phyloP scores from a whole-genome alignment of 2,329 filamentous ascomycete genomes.

The Pestalotiopsis sp. region DNA sequence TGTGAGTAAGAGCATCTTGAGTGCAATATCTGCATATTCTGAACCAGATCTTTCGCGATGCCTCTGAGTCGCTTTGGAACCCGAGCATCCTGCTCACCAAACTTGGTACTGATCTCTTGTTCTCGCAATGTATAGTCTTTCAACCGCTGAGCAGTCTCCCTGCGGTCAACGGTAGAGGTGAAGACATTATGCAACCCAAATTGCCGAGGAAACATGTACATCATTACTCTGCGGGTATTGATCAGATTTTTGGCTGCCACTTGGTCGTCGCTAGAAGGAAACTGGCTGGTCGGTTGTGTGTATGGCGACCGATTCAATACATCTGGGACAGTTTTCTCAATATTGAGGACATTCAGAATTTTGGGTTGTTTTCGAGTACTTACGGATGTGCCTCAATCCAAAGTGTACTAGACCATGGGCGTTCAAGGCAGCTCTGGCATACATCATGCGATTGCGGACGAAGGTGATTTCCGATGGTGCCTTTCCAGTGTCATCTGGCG shows the following conservation, averaged over 20 bases:
- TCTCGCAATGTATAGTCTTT: conserved; percentile 88
- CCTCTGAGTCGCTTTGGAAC: conserved; percentile 73
- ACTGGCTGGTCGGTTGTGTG: conserved; percentile 11
- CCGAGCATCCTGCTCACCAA: conserved; percentile 28
- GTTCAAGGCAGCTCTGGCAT: conserved; percentile 74
- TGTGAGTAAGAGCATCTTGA: conserved; percentile 76
- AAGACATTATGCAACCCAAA: conserved; percentile 95
- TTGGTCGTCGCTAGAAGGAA: background rate
- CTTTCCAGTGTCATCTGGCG: conserved; percentile 19
- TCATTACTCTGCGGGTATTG: conserved; percentile 74
- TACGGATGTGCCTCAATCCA: conserved; percentile 82
- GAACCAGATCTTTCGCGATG: conserved; percentile 57
- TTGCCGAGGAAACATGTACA: conserved; percentile 91
- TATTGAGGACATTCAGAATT: background rate
- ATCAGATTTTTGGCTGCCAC: conserved; percentile 36
- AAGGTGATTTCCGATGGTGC: conserved; percentile 67
- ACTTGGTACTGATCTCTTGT: conserved; percentile 66
- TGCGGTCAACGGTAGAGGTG: conserved; percentile 65
- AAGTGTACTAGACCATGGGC: conserved; percentile 67
- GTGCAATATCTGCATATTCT: conserved; percentile 71
- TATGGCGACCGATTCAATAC: conserved; percentile 72
- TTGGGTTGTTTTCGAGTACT: conserved; percentile 33
- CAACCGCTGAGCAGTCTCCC: conserved; percentile 70
- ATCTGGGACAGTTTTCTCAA: conserved; percentile 53
- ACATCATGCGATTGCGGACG: conserved; percentile 82